phyloP scores from a whole-genome alignment of 305 asterid genomes.

The Fraxinus angustifolia region DNA sequence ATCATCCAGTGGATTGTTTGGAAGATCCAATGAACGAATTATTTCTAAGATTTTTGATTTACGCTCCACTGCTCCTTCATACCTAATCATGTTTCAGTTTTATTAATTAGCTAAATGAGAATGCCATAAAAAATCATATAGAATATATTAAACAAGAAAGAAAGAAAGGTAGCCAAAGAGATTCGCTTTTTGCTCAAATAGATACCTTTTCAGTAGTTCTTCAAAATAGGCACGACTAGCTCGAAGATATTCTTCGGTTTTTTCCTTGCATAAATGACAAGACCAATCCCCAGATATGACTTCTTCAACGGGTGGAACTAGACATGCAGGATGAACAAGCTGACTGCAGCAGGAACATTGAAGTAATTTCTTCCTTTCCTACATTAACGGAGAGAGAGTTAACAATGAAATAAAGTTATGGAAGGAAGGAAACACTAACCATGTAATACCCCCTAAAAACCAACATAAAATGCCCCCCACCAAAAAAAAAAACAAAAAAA shows the following conservation, averaged over 20 bases:
- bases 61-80: constrained; percentile 77
- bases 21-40: constrained; percentile 89
- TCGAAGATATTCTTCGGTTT: constrained; percentile 83
- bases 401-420: neutral
- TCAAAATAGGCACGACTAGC: constrained; percentile 69
- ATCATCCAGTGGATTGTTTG: constrained; percentile 97
- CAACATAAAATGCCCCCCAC: neutral
- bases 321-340: constrained; percentile 76
- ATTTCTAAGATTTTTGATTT: constrained; percentile 65
- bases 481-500: constrained; percentile 23
- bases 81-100: constrained; percentile 45
- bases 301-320: constrained; percentile 74
- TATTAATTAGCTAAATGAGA: constrained; percentile 16
- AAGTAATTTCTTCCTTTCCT: constrained; percentile 93
- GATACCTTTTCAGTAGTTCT: constrained; percentile 67
- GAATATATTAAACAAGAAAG: constrained; percentile 1
- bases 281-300: constrained; percentile 67
- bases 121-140: constrained; percentile 16
- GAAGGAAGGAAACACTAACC: constrained; percentile 3
- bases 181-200: constrained; percentile 10
- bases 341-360: constrained; percentile 88
- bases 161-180: constrained; percentile 1
- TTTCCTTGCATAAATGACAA: constrained; percentile 85
- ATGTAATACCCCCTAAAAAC: constrained; percentile 8
- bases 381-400: constrained; percentile 25